Evolutionary conservation across 78 protist species (phyloP), one percentile per base, ranked within the genome.

Genomic region (Cavenderia fasciculata): DNA sequence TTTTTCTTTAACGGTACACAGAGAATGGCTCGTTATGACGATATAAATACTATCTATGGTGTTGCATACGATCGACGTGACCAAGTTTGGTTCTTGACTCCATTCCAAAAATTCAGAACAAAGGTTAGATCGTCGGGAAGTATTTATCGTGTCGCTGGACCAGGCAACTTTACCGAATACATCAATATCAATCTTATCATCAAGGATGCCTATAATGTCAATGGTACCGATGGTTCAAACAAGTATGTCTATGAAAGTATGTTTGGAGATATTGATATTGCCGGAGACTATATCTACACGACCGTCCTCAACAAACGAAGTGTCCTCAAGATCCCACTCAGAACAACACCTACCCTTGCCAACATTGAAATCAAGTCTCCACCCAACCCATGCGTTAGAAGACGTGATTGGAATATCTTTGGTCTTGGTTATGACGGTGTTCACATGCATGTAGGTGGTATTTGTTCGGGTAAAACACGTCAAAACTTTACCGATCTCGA

Each of bases 341-440:
- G 86, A 40, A 14, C 4, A 19, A 52, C 41, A 21, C 63, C 73
- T 29, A 61, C 73, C 0, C 27, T 1, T 38, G 54, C 41, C 12
- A 46, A 75, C 14, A 61, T 75, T 10, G 29, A 21, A 46, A 12
- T 59, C 3, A 10, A 10, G 7, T 46, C 63, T 2, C 36, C 59
- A 21, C 86, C 61, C 23, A 31, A 44, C 46, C 63, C 71, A 59
- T 19, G 43, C 4, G 47, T 18, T 2, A 56, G 54, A 16, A 40
- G 19, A 27, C 8, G 14, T 0, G 86, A 61, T 44, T 75, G 25
- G 23, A 27, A 34, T 41, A 75, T 75, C 16, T 25, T 29, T 21
- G 86, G 74, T 61, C n/a, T 75, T 5, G 86, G 86, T n/a, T 75
- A n/a, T 12, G 71, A 75, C 34, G 86, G 86, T n/a, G 36, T 14